phyloP scores from a whole-genome alignment of 2,329 filamentous ascomycete genomes.

The Berkeleyomyces rouxiae region DNA sequence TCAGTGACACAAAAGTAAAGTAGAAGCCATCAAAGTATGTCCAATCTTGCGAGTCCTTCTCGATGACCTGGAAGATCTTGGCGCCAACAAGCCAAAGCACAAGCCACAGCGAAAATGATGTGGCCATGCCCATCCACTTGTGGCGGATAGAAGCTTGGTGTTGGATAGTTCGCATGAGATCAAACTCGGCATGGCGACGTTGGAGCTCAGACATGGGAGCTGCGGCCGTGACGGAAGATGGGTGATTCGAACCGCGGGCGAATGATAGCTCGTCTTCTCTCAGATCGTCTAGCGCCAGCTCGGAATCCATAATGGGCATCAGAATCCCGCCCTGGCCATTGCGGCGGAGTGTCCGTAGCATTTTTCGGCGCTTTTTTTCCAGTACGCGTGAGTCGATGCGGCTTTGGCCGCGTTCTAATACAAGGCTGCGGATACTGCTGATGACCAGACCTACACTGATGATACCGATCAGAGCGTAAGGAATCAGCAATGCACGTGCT shows the following conservation, averaged over 20 bases:
- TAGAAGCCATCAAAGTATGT: conserved; percentile 70
- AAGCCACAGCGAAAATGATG: conserved; percentile 52
- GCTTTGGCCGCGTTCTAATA: conserved; percentile 39
- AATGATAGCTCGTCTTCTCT: too few relatives aligned
- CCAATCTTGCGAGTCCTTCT: conserved; percentile 41
- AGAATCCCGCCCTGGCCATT: conserved; percentile 32
- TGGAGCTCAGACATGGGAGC: conserved; percentile 28
- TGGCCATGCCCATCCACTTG: conserved; percentile 55
- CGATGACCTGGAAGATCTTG: conserved; percentile 46
- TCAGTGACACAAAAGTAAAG: conserved; percentile 66
- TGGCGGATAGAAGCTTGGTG: conserved; percentile 44
- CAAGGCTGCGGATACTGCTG: conserved; percentile 54
- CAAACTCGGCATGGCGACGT: conserved; percentile 53
- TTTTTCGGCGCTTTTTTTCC: conserved; percentile 38
- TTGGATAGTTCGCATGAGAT: conserved; percentile 71
- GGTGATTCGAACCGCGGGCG: too few relatives aligned
- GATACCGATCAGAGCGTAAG: conserved; percentile 68
- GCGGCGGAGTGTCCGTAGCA: conserved; percentile 29
- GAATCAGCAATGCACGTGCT: conserved; percentile 58
- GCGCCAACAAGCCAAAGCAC: conserved; percentile 70
- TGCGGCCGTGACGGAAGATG: neutral
- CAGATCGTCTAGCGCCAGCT: neutral
- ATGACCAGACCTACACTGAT: conserved; percentile 75
- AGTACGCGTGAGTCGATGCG: conserved; percentile 40
- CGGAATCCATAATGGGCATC: conserved; percentile 26